These are phyloP conservation scores for Rhizopogon sp. DNA, from an alignment of 768 basidiomycete genomes.

Conservation along the genomic window DNA sequence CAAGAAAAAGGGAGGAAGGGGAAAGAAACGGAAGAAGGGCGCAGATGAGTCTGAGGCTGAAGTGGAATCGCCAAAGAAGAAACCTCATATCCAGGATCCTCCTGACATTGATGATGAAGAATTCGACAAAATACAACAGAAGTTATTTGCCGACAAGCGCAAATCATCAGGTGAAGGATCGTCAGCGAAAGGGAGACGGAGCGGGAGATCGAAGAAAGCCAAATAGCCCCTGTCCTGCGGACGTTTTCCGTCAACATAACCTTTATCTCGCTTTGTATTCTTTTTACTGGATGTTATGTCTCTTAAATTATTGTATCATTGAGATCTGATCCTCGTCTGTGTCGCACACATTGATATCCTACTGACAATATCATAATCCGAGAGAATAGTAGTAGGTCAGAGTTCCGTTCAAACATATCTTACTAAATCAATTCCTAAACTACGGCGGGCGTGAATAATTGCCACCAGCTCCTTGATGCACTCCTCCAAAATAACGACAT, in stretches of 20 bases:
- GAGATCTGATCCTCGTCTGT: neutral
- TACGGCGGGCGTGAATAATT: conserved; percentile 77
- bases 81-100: conserved; percentile 33
- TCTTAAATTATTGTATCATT: neutral
- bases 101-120: conserved; percentile 66
- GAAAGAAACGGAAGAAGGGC: conserved; percentile 49
- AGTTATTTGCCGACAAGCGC: conserved; percentile 43
- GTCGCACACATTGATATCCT: no score
- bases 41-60: conserved; percentile 31
- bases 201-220: conserved; percentile 28
- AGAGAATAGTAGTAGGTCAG: neutral
- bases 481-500: conserved; percentile 92
- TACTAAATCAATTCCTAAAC: conserved; percentile 78
- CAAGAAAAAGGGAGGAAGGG: conserved; percentile 38
- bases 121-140: conserved; percentile 56
- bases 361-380: no score
- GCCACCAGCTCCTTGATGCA: conserved; percentile 90
- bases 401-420: conserved; percentile 53
- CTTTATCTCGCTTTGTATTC: neutral
- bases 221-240: conserved; percentile 17
- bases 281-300: neutral
- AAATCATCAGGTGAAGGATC: conserved; percentile 22
- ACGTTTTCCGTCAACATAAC: neutral
- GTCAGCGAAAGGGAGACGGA: conserved; percentile 22
- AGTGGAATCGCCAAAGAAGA: conserved; percentile 46